Conservation (phyloP, 345 rosid species). For the Erysimum cheiranthoides region DNA sequence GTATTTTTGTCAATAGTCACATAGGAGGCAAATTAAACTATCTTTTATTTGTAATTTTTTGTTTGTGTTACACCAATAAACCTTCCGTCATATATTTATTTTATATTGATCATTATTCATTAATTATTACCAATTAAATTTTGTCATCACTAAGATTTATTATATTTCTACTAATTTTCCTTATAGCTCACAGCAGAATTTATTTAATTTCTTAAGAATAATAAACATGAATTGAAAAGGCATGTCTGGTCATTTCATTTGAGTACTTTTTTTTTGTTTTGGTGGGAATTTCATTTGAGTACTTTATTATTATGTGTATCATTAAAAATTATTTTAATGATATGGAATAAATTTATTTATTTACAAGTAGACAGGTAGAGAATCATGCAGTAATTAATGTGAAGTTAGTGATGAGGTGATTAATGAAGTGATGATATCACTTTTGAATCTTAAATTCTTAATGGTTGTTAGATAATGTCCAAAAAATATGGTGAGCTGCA, state of each 20-base stretch:
- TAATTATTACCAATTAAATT: no score
- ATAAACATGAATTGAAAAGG: not conserved
- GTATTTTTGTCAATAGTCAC: not conserved
- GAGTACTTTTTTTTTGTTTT: no score
- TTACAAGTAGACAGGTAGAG: not conserved
- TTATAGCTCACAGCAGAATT: not conserved
- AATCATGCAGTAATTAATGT: slow-evolving; percentile 17
- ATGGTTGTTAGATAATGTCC: slow-evolving; percentile 29
- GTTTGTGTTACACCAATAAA: not conserved
- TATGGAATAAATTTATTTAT: no score
- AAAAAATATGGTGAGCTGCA: slow-evolving; percentile 12
- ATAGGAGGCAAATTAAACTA: no score
- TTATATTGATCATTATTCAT: no score
- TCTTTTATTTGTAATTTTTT: not conserved
- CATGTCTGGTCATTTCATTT: not conserved
- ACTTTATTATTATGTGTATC: no score
- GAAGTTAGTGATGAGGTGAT: slow-evolving; percentile 24
- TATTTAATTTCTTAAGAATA: not conserved
- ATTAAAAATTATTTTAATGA: no score
- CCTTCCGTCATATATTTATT: no score
- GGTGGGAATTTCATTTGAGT: not conserved
- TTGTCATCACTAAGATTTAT: no score
- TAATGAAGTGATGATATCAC: slow-evolving; percentile 38
- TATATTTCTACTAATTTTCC: not conserved
- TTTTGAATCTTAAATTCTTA: slow-evolving; percentile 17